These are phyloP conservation scores for Pythium rishiriense DNA, from an alignment of 352 stramenopile species.

Conservation along the genomic window DNA sequence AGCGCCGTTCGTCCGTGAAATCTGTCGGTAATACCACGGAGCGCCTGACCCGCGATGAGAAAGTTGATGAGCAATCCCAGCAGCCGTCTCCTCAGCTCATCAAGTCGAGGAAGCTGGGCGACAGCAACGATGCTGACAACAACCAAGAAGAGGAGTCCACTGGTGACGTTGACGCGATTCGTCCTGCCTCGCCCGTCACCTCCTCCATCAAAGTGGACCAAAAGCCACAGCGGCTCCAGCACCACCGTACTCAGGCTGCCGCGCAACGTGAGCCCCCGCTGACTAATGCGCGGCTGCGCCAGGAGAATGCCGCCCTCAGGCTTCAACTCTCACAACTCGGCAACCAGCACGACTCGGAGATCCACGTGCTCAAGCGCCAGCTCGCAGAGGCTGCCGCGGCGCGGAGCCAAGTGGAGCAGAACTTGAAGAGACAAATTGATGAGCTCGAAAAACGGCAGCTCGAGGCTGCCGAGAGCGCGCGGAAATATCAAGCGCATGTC, in stretches of 20 bases:
- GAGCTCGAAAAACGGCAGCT: slow-evolving; percentile 15
- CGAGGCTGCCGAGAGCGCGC: neutral
- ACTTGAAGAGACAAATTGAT: slow-evolving; percentile 18
- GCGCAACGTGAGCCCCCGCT: slow-evolving; percentile 10
- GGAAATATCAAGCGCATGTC: slow-evolving; percentile 11
- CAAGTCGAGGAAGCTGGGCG: neutral
- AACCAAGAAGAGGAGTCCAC: slow-evolving; percentile 23
- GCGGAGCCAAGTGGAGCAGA: slow-evolving; percentile 9
- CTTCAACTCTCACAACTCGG: slow-evolving; percentile 10
- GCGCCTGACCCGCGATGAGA: no score
- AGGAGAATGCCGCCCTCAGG: slow-evolving; percentile 27
- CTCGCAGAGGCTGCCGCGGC: slow-evolving; percentile 2
- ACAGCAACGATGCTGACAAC: slow-evolving; percentile 10
- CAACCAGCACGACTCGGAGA: slow-evolving; percentile 22
- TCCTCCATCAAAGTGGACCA: neutral
- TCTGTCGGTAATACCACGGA: neutral
- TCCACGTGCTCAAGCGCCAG: slow-evolving; percentile 3
- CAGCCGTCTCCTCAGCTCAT: slow-evolving; percentile 6
- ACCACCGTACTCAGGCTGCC: neutral
- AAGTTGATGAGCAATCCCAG: neutral
- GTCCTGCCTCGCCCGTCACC: neutral
- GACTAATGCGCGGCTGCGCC: slow-evolving; percentile 7
- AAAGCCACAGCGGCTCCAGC: neutral
- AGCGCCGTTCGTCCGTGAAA: slow-evolving; percentile 5
- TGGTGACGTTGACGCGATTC: neutral